Evolutionary conservation across 441 rosid genomes (phyloP).

Genomic region (Biscutella laevigata): DNA sequence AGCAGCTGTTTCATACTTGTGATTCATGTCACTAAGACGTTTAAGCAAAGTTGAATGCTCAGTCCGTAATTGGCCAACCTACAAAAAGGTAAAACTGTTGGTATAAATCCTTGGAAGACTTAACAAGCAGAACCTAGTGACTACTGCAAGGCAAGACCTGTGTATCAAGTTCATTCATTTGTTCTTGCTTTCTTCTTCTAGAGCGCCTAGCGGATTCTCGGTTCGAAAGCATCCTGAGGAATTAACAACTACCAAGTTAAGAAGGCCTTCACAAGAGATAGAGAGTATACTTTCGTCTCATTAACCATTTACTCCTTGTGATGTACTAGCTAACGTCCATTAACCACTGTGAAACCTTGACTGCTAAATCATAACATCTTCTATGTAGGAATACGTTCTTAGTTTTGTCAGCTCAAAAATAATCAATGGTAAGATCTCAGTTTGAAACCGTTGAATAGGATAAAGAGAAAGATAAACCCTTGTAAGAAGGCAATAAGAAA

Average conservation of each 20-base stretch:
- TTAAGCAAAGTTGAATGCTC: conserved; percentile 65
- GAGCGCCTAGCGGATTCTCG: conserved; percentile 97
- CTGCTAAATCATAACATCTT: no score
- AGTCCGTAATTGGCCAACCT: conserved; percentile 77
- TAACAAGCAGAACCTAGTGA: conserved; percentile 1
- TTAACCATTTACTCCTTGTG: no score
- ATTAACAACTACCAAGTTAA: background rate
- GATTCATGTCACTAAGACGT: conserved; percentile 68
- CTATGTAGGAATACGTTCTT: no score
- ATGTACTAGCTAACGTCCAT: no score
- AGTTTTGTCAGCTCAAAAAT: no score
- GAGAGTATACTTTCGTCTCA: background rate
- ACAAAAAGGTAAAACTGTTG: background rate
- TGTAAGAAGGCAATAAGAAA: no score
- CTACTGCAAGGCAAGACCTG: conserved; percentile 42
- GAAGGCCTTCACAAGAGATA: background rate
- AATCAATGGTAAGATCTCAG: no score
- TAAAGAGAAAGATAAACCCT: no score
- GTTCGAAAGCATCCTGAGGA: conserved; percentile 78
- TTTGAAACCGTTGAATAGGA: no score
- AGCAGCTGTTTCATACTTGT: conserved; percentile 66
- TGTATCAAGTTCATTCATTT: conserved; percentile 77
- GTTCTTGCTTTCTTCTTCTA: conserved; percentile 85
- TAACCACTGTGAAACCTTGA: no score
- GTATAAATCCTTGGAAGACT: background rate